Evolutionary conservation across 1,139 yeast genomes (phyloP).

Genomic region (Debaryomyces psychrophilus): DNA sequence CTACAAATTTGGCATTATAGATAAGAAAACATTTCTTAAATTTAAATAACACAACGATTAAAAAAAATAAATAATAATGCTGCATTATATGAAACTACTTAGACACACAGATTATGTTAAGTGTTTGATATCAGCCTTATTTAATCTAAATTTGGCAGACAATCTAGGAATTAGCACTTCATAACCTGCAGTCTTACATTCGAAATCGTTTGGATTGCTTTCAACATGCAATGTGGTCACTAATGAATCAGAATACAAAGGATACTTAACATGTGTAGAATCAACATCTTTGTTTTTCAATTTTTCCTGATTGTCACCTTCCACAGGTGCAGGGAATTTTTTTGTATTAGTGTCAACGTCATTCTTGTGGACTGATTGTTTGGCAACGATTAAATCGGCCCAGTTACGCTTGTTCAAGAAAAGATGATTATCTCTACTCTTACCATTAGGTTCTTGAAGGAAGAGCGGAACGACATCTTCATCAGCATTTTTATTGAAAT

Average conservation of each 20-base stretch:
- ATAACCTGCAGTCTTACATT: slow-evolving; percentile 65
- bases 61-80: slow-evolving; percentile 5
- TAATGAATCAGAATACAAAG: slow-evolving; percentile 59
- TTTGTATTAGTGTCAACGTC: slow-evolving; percentile 20
- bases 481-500: slow-evolving; percentile 61
- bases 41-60: background rate
- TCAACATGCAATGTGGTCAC: slow-evolving; percentile 77
- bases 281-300: slow-evolving; percentile 16
- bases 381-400: slow-evolving; percentile 50
- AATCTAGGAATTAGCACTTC: slow-evolving; percentile 72
- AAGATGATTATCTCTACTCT: slow-evolving; percentile 53
- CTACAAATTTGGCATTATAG: background rate
- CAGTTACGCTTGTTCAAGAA: slow-evolving; percentile 84
- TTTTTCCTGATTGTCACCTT: slow-evolving; percentile 15
- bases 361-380: slow-evolving; percentile 34
- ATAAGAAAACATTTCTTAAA: slow-evolving; percentile 2
- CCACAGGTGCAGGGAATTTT: slow-evolving; percentile 37
- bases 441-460: slow-evolving; percentile 61
- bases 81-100: background rate
- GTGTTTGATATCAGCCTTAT: slow-evolving; percentile 41
- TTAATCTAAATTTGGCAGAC: slow-evolving; percentile 36
- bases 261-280: slow-evolving; percentile 44
- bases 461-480: slow-evolving; percentile 84
- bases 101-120: slow-evolving; percentile 14
- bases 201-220: slow-evolving; percentile 50